These are phyloP conservation scores for Albifimbria verrucaria DNA, from an alignment of 2,329 filamentous ascomycete genomes.

Conservation along the genomic window DNA sequence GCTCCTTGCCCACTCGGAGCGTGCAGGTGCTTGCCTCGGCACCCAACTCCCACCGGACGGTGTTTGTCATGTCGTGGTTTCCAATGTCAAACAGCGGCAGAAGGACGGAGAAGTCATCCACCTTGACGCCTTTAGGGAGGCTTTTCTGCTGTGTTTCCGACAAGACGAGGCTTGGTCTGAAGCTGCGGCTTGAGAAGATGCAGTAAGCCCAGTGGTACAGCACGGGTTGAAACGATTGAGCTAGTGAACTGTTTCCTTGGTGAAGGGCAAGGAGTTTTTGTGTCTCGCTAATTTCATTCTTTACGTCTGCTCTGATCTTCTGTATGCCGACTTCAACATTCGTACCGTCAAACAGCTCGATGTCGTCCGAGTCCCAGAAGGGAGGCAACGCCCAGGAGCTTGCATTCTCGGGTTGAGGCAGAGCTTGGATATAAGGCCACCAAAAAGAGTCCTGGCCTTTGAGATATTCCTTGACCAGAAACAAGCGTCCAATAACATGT, in stretches of 20 bases:
- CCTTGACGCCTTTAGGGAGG: slow-evolving; percentile 26
- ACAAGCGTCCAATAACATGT: slow-evolving; percentile 63
- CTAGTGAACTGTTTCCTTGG: slow-evolving; percentile 20
- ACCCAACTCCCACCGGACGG: slow-evolving; percentile 56
- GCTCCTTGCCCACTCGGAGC: slow-evolving; percentile 38
- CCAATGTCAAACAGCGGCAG: slow-evolving; percentile 69
- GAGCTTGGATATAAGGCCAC: slow-evolving; percentile 62
- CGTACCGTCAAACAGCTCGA: slow-evolving; percentile 53
- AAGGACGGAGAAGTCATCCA: slow-evolving; percentile 64
- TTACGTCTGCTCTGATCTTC: slow-evolving; percentile 44
- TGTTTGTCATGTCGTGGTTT: slow-evolving; percentile 63
- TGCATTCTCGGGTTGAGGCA: slow-evolving; percentile 58
- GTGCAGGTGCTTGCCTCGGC: slow-evolving; percentile 34
- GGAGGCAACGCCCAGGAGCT: slow-evolving; percentile 54
- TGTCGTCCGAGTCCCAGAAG: slow-evolving; percentile 61
- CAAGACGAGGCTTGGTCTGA: slow-evolving; percentile 57
- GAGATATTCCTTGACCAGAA: slow-evolving; percentile 66
- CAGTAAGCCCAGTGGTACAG: slow-evolving; percentile 64
- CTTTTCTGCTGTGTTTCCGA: slow-evolving; percentile 20
- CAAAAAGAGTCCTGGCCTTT: slow-evolving; percentile 58
- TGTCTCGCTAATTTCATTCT: slow-evolving; percentile 43
- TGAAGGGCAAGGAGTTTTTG: slow-evolving; percentile 29
- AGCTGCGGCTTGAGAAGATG: slow-evolving; percentile 64
- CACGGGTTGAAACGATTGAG: slow-evolving; percentile 36
- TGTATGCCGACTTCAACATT: slow-evolving; percentile 47